These are phyloP conservation scores for Flaveria robusta DNA, from an alignment of 129 eudicot species.

Conservation along the genomic window DNA sequence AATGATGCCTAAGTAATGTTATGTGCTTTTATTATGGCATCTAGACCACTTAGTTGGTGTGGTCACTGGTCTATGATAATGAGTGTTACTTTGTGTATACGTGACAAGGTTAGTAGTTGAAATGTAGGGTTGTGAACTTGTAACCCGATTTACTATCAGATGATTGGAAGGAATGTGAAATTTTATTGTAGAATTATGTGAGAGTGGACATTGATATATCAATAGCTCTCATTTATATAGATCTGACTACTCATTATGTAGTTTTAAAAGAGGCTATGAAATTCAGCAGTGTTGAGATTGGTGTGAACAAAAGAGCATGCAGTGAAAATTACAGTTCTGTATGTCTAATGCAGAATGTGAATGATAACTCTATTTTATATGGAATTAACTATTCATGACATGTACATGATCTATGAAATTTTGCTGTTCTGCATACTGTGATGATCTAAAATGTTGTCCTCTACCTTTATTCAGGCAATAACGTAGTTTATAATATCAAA, in stretches of 20 bases:
- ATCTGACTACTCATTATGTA: neutral
- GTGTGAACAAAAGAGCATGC: conserved; percentile 4
- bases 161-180: neutral
- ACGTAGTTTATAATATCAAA: too few relatives aligned
- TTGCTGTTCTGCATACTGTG: neutral
- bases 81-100: neutral
- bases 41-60: neutral
- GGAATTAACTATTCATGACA: conserved; percentile 18
- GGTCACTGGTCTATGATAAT: neutral
- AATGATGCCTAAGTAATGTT: neutral
- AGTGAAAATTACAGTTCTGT: conserved; percentile 1
- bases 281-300: conserved; percentile 11
- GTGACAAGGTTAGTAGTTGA: neutral
- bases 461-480: conserved; percentile 1
- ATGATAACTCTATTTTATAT: neutral
- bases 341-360: conserved; percentile 4
- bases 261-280: conserved; percentile 17
- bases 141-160: too few relatives aligned
- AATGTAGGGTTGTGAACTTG: neutral
- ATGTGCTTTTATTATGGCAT: neutral
- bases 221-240: neutral
- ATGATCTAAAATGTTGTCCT: conserved; percentile 4
- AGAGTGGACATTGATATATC: conserved; percentile 4
- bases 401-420: conserved; percentile 16
- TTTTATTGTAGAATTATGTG: neutral